Evolutionary conservation across 306 rosid genomes (phyloP).

Genomic region (Fragaria ananassa): DNA sequence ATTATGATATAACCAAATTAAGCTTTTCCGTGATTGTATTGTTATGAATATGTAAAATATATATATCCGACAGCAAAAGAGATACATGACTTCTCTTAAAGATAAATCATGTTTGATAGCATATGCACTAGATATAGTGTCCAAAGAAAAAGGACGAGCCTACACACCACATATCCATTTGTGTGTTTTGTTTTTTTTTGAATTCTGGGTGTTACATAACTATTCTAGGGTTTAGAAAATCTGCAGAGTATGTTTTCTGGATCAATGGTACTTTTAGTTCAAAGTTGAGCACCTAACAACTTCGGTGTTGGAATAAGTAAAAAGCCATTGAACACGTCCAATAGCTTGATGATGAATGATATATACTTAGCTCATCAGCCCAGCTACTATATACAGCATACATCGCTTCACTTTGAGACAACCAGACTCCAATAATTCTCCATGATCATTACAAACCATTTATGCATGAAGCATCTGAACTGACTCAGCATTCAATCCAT

Average conservation of each 20-base stretch:
- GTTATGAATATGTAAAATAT: neutral
- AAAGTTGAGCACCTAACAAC: neutral
- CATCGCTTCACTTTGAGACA: slow-evolving; percentile 5
- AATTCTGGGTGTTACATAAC: neutral
- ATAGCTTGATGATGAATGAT: neutral
- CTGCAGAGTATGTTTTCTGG: neutral
- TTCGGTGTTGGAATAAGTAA: neutral
- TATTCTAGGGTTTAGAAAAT: neutral
- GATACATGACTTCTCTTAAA: neutral
- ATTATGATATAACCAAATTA: too few relatives aligned
- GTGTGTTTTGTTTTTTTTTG: neutral
- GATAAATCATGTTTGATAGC: neutral
- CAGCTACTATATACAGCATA: neutral
- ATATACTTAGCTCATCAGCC: neutral
- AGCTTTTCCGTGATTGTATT: too few relatives aligned
- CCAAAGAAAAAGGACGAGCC: neutral
- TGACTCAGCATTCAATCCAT: slow-evolving; percentile 24
- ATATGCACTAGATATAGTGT: neutral
- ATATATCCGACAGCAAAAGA: neutral
- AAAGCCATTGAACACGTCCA: neutral
- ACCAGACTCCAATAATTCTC: slow-evolving; percentile 21
- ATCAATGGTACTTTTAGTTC: neutral
- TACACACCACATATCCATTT: neutral
- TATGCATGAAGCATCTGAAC: slow-evolving; percentile 22
- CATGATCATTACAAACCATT: slow-evolving; percentile 7